Evolutionary conservation across 768 basidiomycete species (phyloP).

Genomic region (Sistotremastrum suecicum): DNA sequence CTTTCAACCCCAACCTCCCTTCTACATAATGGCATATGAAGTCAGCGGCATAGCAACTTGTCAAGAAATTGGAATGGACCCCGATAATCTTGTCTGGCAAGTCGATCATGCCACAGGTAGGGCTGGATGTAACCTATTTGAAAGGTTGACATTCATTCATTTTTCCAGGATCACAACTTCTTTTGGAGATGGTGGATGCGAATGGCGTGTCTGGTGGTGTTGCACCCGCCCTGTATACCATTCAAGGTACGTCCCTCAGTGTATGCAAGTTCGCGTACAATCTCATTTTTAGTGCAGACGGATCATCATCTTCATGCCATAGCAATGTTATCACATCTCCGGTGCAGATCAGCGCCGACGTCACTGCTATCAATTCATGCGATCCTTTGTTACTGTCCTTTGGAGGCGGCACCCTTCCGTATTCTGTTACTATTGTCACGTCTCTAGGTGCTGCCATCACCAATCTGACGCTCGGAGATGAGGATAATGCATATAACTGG

Average conservation of each 20-base stretch:
- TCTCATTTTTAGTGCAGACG: not conserved
- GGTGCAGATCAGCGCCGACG: conserved; percentile 8
- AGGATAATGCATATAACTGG: conserved; percentile 26
- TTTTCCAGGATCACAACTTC: conserved; percentile 26
- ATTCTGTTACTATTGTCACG: conserved; percentile 26
- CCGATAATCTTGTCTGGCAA: conserved; percentile 22
- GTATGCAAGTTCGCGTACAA: not conserved
- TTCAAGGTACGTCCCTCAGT: conserved; percentile 19
- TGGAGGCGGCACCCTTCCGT: conserved; percentile 30
- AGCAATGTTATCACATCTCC: conserved; percentile 9
- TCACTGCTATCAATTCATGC: conserved; percentile 16
- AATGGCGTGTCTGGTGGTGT: conserved; percentile 29
- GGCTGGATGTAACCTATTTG: no score
- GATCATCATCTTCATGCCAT: not conserved
- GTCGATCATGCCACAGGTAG: conserved; percentile 26
- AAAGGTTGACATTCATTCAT: not conserved
- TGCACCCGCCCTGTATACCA: conserved; percentile 19
- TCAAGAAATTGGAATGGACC: conserved; percentile 20
- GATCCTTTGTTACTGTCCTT: conserved; percentile 32
- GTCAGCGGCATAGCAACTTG: conserved; percentile 21
- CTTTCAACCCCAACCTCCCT: no score
- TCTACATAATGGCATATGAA: conserved; percentile 28
- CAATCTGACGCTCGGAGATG: conserved; percentile 24
- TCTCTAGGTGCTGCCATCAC: conserved; percentile 24
- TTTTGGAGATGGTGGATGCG: conserved; percentile 32